phyloP scores from a whole-genome alignment of 805 yeast genomes.

The Candida takata region DNA sequence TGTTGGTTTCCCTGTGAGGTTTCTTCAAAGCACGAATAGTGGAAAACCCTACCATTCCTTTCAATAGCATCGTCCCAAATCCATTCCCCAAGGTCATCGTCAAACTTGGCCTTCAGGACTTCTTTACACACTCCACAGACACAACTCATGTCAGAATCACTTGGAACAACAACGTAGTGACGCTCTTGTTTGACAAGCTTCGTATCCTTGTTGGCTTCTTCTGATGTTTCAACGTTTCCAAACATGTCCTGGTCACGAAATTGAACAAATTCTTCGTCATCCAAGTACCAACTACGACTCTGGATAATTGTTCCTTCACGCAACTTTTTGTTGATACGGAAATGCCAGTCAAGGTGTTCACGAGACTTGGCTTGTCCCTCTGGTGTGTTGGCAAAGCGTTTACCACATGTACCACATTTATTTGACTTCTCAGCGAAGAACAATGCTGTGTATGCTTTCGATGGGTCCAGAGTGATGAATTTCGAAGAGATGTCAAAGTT shows the following conservation, averaged over 20 bases:
- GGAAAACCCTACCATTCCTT: constrained; percentile 46
- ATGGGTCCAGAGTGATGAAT: constrained; percentile 35
- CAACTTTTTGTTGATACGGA: constrained; percentile 77
- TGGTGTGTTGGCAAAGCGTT: constrained; percentile 60
- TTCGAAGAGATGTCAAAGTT: constrained; percentile 23
- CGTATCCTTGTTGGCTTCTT: constrained; percentile 7
- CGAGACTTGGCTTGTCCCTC: constrained; percentile 48
- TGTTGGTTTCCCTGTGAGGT: constrained; percentile 26
- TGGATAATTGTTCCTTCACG: constrained; percentile 50
- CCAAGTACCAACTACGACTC: constrained; percentile 77
- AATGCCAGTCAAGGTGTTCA: constrained; percentile 92
- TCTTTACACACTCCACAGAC: constrained; percentile 72
- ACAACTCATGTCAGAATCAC: constrained; percentile 38
- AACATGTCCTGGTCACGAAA: constrained; percentile 61
- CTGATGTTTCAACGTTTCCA: constrained; percentile 9
- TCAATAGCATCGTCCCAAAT: constrained; percentile 64
- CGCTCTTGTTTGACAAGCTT: constrained; percentile 11
- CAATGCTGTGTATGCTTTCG: constrained; percentile 25
- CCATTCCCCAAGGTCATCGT: constrained; percentile 76
- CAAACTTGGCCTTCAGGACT: constrained; percentile 53
- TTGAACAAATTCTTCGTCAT: constrained; percentile 61
- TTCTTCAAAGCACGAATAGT: constrained; percentile 65
- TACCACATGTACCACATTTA: constrained; percentile 87
- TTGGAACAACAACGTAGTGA: constrained; percentile 23
- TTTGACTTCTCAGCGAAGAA: constrained; percentile 40